Evolutionary conservation across 1,284 basidiomycete genomes (phyloP), one percentile per base, ranked within the genome.

Genomic region (Boletus smithii): DNA sequence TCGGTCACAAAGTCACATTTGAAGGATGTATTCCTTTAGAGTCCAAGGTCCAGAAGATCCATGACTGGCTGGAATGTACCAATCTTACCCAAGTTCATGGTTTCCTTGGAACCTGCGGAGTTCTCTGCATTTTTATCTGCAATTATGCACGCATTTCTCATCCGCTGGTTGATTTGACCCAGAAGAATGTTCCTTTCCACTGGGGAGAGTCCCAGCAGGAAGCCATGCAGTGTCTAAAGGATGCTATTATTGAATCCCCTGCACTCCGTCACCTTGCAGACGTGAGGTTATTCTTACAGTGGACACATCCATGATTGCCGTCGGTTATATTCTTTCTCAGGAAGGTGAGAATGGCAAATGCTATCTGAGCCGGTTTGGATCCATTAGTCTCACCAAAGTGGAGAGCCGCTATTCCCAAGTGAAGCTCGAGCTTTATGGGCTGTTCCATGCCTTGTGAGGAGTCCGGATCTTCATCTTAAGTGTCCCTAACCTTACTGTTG

Each of bases 251-350:
- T 0, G 33, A 22, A 0, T 57, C 52, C 1, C 57, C 59, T 0
- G 61, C 62, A 2, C 42, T 72, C 0, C 44, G 53, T 1, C 53
- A 61, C 0, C 57, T 76, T 16, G 61, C 2, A 42, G 39, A 0
- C 3, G 44, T 0, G 48, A 56, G 7, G 67, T 75, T 0, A 61
- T 70, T 3, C 47, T 75, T 0, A 58, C 66, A 0, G 69, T 75
- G 0, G 68, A 75, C 42, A 67, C 65, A 0, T 70, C 65, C 0
- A 43, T 48, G 8, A 68, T 68, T 10, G 67, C 63, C 0, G 58
- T 67, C 0, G 66, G 71, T 0, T 71, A 53, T 26, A 57, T 67
- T 4, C 42, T 74, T 0, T 61, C 49, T 0, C 70, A 73, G 43
- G 41, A 56, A 18, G 65, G 68, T 31, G 35, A 44, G 0, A 36